These are phyloP conservation scores for Leccinum proximum DNA, from an alignment of 1,284 basidiomycete genomes.

Conservation along the genomic window DNA sequence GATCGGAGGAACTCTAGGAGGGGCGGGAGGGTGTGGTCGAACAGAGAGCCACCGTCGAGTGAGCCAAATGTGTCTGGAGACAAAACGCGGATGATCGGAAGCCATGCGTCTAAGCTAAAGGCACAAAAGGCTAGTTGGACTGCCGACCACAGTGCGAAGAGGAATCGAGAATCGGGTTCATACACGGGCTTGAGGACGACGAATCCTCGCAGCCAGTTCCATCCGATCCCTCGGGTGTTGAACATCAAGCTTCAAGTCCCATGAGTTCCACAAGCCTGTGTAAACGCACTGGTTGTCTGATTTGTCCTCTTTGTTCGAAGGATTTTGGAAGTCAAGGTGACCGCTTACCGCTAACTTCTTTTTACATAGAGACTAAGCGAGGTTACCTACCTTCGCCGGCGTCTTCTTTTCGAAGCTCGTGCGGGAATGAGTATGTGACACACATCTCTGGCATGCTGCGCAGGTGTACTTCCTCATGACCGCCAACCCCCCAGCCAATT, in stretches of 20 bases:
- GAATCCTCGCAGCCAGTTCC: conserved; percentile 27
- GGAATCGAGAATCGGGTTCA: conserved; percentile 14
- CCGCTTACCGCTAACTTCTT: too few relatives aligned
- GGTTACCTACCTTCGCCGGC: too few relatives aligned
- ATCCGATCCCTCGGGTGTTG: conserved; percentile 26
- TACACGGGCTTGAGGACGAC: conserved; percentile 15
- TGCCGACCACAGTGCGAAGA: conserved; percentile 24
- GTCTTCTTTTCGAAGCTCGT: background rate
- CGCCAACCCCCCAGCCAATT: background rate
- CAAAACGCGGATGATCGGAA: conserved; percentile 44
- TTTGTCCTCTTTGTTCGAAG: background rate
- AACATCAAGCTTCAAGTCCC: conserved; percentile 20
- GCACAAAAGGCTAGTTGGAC: conserved; percentile 28
- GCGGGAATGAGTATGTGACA: background rate
- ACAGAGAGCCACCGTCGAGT: conserved; percentile 42
- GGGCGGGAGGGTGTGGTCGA: conserved; percentile 41
- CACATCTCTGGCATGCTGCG: background rate
- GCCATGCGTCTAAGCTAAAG: conserved; percentile 32
- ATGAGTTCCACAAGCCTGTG: conserved; percentile 24
- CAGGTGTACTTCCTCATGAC: background rate
- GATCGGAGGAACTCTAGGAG: conserved; percentile 40
- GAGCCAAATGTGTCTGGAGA: conserved; percentile 35
- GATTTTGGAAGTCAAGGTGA: background rate
- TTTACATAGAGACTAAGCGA: too few relatives aligned
- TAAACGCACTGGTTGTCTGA: conserved; percentile 3